Base-by-base conservation (phyloP, 345 rosid genomes). In the Lepidium didymum region DNA sequence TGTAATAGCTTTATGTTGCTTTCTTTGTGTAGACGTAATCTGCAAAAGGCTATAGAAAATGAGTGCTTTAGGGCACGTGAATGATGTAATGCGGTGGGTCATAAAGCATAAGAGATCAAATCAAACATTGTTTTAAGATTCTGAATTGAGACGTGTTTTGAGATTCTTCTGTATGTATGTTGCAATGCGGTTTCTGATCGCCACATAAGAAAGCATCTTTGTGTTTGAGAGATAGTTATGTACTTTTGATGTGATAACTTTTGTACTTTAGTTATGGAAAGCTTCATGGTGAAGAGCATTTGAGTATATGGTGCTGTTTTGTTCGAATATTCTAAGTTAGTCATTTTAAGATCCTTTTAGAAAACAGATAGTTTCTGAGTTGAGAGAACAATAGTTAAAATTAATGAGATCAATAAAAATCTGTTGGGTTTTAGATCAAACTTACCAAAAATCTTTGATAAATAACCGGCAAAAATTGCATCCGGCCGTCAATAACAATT, bases 101-200 rank as follows among this genome's bases (percentile, higher is more conserved):
- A 25, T 58, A 62, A 72, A 73, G 68, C 25, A 51, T 51, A 51
- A 73, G 65, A 61, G 61, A 65, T 66, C 62, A 57, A 58, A 66
- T 66, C 77, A 72, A 29, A 47, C 37, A 47, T 16, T 10, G n/a
- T 49, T 2, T 18, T 12, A 12, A 4, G n/a, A 47, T 37, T 71
- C 1, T 68, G 64, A 64, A 72, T 23, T 6, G 58, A 37, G 77
- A 60, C 63, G 50, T 66, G 57, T 74, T 73, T 65, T 55, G 11
- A 73, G 72, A 59, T 67, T 74, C 77, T 60, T 29, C 33, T 29
- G 33, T 29, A 29, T 29, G 45, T 50, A 14, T 49, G 44, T 65
- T n/a, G n/a, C n/a, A n/a, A 29, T 40, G 67, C 72, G 77, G 63
- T 67, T 67, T 67, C 78, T 35, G 55, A 54, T 73, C 69, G 78